These are phyloP conservation scores for Geotrichum europaeum DNA, from an alignment of 1,139 yeast genomes.

Conservation along the genomic window DNA sequence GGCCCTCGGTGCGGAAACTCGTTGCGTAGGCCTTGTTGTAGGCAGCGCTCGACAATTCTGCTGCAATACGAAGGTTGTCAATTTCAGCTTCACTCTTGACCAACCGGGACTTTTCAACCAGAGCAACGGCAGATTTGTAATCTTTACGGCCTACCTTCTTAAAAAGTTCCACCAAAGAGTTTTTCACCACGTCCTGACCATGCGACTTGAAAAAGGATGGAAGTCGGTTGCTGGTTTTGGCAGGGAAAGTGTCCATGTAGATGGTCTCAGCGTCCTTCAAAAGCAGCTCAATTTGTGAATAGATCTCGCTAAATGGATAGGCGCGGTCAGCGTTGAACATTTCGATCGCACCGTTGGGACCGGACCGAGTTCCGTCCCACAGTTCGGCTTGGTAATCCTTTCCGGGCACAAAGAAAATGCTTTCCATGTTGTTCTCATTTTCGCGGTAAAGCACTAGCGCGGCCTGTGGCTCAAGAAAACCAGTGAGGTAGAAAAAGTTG, in stretches of 20 bases:
- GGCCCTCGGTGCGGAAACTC: conserved; percentile 64
- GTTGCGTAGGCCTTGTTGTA: conserved; percentile 68
- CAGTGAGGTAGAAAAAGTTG: conserved; percentile 78
- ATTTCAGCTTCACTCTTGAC: conserved; percentile 75
- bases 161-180: conserved; percentile 12
- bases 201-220: conserved; percentile 21
- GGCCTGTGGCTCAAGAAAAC: conserved; percentile 90
- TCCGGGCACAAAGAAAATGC: conserved; percentile 73
- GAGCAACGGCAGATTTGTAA: conserved; percentile 15
- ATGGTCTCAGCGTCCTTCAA: conserved; percentile 24
- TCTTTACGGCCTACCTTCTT: conserved; percentile 11
- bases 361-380: conserved; percentile 95
- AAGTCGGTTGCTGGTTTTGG: conserved; percentile 19
- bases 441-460: conserved; percentile 66
- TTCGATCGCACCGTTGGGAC: conserved; percentile 73
- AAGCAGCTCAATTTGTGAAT: conserved; percentile 20
- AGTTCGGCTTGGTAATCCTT: conserved; percentile 68
- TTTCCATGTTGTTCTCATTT: conserved; percentile 41
- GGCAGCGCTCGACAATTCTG: conserved; percentile 73
- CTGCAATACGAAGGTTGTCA: conserved; percentile 72
- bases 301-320: conserved; percentile 41
- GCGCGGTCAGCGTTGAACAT: conserved; percentile 84
- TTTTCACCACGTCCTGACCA: conserved; percentile 15
- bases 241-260: conserved; percentile 27
- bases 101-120: conserved; percentile 55